These are phyloP conservation scores for Nemania sp. DNA, from an alignment of 2,329 filamentous ascomycete genomes.

Conservation along the genomic window DNA sequence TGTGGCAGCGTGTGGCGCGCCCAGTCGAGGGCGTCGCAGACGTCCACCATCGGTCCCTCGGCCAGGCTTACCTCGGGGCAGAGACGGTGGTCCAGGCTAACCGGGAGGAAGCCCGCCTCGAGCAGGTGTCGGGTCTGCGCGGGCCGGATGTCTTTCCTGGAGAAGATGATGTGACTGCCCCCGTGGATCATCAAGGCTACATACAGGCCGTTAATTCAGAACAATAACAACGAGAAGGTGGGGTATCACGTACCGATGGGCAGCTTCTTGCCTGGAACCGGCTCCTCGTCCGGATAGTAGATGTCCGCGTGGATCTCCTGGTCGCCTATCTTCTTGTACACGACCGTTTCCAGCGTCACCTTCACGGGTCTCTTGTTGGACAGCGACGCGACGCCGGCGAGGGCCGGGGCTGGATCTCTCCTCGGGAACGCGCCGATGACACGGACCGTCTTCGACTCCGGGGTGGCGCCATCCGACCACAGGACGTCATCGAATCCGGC, in stretches of 20 bases:
- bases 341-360: slow-evolving; percentile 12
- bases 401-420: neutral
- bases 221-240: neutral
- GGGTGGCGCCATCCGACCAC: slow-evolving; percentile 16
- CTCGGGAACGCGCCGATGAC: slow-evolving; percentile 15
- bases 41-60: slow-evolving; percentile 53
- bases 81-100: slow-evolving; percentile 56
- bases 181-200: slow-evolving; percentile 53
- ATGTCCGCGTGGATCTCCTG: slow-evolving; percentile 19
- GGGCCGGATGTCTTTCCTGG: slow-evolving; percentile 44
- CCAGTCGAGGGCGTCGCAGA: slow-evolving; percentile 50
- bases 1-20: slow-evolving; percentile 41
- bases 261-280: neutral
- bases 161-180: slow-evolving; percentile 48
- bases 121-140: slow-evolving; percentile 47
- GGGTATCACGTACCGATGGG: slow-evolving; percentile 10
- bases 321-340: slow-evolving; percentile 16
- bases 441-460: slow-evolving; percentile 14
- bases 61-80: slow-evolving; percentile 53
- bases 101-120: slow-evolving; percentile 47
- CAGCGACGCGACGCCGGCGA: neutral
- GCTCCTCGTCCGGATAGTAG: slow-evolving; percentile 9
- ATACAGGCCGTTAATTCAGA: neutral
- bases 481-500: slow-evolving; percentile 14
- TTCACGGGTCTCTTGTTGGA: neutral